Conservation (phyloP, 805 yeast genomes). For the Kazachstania taianensis region DNA sequence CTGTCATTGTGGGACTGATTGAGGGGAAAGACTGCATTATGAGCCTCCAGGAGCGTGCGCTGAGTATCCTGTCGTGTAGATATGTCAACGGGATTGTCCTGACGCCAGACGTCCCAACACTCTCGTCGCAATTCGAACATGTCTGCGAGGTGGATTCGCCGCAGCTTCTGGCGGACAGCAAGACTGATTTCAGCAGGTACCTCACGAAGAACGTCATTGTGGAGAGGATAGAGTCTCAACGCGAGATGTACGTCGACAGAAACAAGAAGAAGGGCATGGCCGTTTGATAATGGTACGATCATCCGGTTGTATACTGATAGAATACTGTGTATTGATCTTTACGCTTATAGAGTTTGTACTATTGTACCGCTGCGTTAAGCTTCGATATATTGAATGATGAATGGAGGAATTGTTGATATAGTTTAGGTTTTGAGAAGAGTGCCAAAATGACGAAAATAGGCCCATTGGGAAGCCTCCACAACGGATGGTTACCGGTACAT, state of each 20-base stretch:
- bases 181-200: slow-evolving; percentile 47
- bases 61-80: slow-evolving; percentile 81
- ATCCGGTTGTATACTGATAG: too few relatives aligned
- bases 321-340: too few relatives aligned
- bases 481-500: too few relatives aligned
- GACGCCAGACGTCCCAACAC: slow-evolving; percentile 8
- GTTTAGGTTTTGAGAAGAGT: too few relatives aligned
- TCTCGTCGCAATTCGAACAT: not conserved
- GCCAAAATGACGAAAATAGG: too few relatives aligned
- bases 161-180: slow-evolving; percentile 24
- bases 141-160: not conserved
- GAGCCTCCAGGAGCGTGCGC: slow-evolving; percentile 75
- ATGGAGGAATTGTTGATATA: too few relatives aligned
- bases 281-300: not conserved
- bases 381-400: too few relatives aligned
- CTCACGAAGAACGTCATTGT: slow-evolving; percentile 66
- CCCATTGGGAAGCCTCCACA: too few relatives aligned
- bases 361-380: too few relatives aligned
- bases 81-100: slow-evolving; percentile 73
- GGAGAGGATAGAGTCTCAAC: slow-evolving; percentile 57
- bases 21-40: slow-evolving; percentile 52
- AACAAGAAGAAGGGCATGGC: slow-evolving; percentile 64
- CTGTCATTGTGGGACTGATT: slow-evolving; percentile 46
- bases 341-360: too few relatives aligned
- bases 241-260: slow-evolving; percentile 70